These are phyloP conservation scores for Monotropa hypopitys DNA, from an alignment of 179 eudicot species.

Conservation along the genomic window DNA sequence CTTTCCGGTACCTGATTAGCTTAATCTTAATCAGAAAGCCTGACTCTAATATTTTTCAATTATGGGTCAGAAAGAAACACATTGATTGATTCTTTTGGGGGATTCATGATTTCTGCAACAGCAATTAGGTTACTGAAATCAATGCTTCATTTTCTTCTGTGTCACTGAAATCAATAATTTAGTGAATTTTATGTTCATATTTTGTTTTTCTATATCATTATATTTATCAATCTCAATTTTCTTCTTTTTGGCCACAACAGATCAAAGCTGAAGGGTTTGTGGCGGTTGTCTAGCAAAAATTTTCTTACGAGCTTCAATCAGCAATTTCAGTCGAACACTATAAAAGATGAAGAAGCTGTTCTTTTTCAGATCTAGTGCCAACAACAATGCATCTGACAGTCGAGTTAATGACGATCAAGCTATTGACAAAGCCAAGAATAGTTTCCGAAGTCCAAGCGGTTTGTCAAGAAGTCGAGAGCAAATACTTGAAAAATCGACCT, in stretches of 20 bases:
- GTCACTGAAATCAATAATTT: neutral
- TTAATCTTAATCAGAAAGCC: neutral
- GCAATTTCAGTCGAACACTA: neutral
- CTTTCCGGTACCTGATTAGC: neutral
- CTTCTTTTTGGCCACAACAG: neutral
- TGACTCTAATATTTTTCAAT: slow-evolving; percentile 4
- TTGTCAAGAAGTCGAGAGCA: slow-evolving; percentile 15
- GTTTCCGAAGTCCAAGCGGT: slow-evolving; percentile 22
- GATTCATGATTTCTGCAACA: slow-evolving; percentile 8
- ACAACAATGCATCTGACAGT: slow-evolving; percentile 14
- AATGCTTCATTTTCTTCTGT: slow-evolving; percentile 13
- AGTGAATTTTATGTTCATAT: neutral
- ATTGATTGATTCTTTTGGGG: slow-evolving; percentile 13
- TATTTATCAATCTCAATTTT: neutral
- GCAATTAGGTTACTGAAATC: slow-evolving; percentile 15
- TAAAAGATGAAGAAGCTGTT: slow-evolving; percentile 44
- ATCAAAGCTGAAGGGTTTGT: neutral
- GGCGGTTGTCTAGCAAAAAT: neutral
- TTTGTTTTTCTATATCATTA: neutral
- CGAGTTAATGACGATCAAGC: slow-evolving; percentile 8
- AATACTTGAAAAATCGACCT: slow-evolving; percentile 14
- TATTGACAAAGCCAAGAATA: slow-evolving; percentile 16
- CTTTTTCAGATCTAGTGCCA: slow-evolving; percentile 36
- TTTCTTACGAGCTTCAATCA: slow-evolving; percentile 15
- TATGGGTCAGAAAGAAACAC: slow-evolving; percentile 13